These are phyloP conservation scores for Striga asiatica DNA, from an alignment of 257 asterid species.

Conservation along the genomic window DNA sequence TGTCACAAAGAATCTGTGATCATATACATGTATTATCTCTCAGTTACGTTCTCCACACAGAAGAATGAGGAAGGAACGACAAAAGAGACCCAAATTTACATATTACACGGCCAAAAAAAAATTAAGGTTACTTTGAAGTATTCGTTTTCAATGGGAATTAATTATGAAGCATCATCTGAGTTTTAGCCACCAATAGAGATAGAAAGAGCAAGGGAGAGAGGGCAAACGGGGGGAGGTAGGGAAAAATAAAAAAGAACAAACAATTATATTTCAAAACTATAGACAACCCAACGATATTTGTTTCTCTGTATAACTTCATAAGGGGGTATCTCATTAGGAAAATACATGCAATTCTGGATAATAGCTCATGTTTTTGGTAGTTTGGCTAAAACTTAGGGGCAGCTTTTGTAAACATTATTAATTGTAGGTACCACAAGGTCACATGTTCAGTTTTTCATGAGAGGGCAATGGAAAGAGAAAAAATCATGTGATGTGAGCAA, in stretches of 20 bases:
- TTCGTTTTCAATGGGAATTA: neutral
- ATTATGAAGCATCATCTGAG: neutral
- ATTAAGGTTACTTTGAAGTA: neutral
- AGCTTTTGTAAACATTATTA: neutral
- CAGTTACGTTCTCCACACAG: too few species aligned
- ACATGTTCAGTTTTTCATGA: neutral
- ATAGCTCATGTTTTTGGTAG: neutral
- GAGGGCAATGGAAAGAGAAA: neutral
- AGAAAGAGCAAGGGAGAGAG: too few species aligned
- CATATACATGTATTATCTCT: neutral
- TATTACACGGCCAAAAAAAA: conserved; percentile 7
- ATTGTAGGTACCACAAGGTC: neutral
- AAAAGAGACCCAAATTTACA: neutral
- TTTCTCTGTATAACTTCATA: neutral
- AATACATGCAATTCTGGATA: neutral
- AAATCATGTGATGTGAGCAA: neutral
- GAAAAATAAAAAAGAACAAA: too few species aligned
- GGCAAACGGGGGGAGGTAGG: too few species aligned
- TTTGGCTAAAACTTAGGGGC: neutral
- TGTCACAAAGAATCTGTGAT: conserved; percentile 49
- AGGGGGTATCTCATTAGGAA: neutral
- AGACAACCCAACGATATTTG: neutral
- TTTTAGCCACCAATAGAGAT: too few species aligned
- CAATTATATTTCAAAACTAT: neutral
- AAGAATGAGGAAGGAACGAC: conserved; percentile 1